A percentile compares a stretch with the other conserved stretches of the same genome.
These are phyloP conservation scores for Cordyceps pruinosa DNA, from an alignment of 2,329 filamentous ascomycete species.

Conservation along the genomic window DNA sequence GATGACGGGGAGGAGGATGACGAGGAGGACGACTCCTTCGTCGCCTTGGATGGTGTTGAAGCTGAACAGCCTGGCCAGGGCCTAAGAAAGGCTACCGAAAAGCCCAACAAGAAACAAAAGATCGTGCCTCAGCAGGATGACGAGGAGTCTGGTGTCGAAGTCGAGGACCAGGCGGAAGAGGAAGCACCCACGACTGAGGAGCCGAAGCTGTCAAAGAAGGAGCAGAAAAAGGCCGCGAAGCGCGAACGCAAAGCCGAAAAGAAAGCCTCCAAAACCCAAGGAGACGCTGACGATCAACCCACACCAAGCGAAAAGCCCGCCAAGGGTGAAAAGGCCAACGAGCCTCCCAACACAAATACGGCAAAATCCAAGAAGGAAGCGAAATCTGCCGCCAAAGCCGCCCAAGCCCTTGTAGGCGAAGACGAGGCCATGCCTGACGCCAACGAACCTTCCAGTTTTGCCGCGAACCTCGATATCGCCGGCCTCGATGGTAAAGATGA, in stretches of 20 bases:
- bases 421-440: slow-evolving; percentile 14
- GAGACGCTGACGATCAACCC: slow-evolving; percentile 25
- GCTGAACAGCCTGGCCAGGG: slow-evolving; percentile 59
- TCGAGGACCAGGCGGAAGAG: slow-evolving; percentile 37
- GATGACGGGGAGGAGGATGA: slow-evolving; percentile 34
- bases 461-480: slow-evolving; percentile 22
- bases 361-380: slow-evolving; percentile 26
- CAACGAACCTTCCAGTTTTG: slow-evolving; percentile 16
- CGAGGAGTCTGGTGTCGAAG: slow-evolving; percentile 15
- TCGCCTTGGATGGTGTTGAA: slow-evolving; percentile 46
- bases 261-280: slow-evolving; percentile 35
- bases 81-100: slow-evolving; percentile 40
- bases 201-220: slow-evolving; percentile 44
- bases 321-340: slow-evolving; percentile 31
- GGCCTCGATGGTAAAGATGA: slow-evolving; percentile 35
- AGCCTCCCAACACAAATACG: slow-evolving; percentile 20
- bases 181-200: slow-evolving; percentile 20
- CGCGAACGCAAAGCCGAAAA: slow-evolving; percentile 26
- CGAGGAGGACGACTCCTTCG: slow-evolving; percentile 36
- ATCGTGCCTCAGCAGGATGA: slow-evolving; percentile 22
- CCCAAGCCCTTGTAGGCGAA: neutral
- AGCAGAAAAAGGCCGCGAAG: slow-evolving; percentile 40
- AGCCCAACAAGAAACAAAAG: slow-evolving; percentile 53
- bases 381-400: slow-evolving; percentile 17
- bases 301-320: neutral